Evolutionary conservation across 768 basidiomycete genomes (phyloP).

Genomic region (Suillus subluteus): DNA sequence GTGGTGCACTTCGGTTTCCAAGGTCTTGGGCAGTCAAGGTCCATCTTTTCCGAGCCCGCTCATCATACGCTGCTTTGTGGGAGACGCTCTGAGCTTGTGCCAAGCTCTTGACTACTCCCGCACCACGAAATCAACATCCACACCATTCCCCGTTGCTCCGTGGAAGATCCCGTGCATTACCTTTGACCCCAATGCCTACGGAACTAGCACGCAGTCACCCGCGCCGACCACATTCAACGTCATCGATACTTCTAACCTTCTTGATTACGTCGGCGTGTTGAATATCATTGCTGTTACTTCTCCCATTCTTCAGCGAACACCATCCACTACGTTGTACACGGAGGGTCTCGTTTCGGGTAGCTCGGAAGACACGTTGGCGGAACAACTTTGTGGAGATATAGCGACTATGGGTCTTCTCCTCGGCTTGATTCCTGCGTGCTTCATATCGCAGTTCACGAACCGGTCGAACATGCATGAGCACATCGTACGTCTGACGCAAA

Average conservation of each 20-base stretch:
- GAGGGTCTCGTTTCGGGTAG: conserved; percentile 25
- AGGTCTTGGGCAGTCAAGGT: conserved; percentile 12
- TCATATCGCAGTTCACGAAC: conserved; percentile 32
- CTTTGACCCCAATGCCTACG: conserved; percentile 28
- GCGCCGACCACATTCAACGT: conserved; percentile 37
- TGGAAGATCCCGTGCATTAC: conserved; percentile 30
- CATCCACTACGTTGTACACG: conserved; percentile 32
- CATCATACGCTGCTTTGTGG: conserved; percentile 33
- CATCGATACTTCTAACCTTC: conserved; percentile 37
- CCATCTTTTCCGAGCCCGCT: conserved; percentile 16
- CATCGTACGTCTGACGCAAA: conserved; percentile 8
- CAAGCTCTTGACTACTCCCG: conserved; percentile 25
- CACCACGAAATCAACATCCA: conserved; percentile 15
- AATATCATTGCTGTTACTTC: conserved; percentile 27
- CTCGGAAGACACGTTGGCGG: conserved; percentile 20
- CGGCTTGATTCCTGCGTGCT: conserved; percentile 29
- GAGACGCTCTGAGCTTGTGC: conserved; percentile 33
- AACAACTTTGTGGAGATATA: conserved; percentile 33
- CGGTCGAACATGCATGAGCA: conserved; percentile 32
- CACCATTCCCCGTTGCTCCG: conserved; percentile 23
- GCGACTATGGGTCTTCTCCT: conserved; percentile 30
- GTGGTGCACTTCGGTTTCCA: conserved; percentile 31
- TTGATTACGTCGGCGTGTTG: conserved; percentile 34
- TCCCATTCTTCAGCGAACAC: conserved; percentile 28
- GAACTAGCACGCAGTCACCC: conserved; percentile 11